Conservation (phyloP, 2,329 filamentous ascomycete genomes). For the Reticulascus tulasneorum region DNA sequence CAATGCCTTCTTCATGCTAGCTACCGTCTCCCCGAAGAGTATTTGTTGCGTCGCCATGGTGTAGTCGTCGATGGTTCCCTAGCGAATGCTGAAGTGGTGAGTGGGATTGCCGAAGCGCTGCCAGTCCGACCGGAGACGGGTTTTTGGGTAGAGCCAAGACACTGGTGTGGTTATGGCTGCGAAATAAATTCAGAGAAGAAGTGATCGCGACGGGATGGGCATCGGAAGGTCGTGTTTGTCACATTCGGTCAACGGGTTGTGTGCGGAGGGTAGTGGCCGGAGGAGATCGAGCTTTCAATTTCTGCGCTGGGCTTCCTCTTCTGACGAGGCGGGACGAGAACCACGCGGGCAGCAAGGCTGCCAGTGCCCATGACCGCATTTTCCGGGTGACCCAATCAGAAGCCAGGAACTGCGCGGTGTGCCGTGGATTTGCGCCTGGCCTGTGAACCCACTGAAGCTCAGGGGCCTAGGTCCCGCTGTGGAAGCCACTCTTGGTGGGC, state of each 20-base stretch:
- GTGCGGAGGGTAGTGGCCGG: conserved; percentile 7
- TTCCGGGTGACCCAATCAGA: conserved; percentile 6
- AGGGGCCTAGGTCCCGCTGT: conserved; percentile 9
- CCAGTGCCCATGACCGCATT: conserved; percentile 11
- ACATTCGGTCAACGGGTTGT: conserved; percentile 1
- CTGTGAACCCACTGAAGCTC: conserved; percentile 6
- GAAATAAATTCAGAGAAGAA: no score
- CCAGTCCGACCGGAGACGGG: conserved; percentile 1
- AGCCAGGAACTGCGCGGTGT: no score
- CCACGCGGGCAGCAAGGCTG: conserved; percentile 14
- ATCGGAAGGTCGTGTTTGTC: conserved; percentile 8
- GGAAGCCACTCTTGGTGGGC: no score
- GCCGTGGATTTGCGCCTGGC: no score
- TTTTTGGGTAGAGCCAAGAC: conserved; percentile 1
- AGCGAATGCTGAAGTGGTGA: conserved; percentile 5
- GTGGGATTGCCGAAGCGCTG: conserved; percentile 9
- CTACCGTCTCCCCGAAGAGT: conserved; percentile 62
- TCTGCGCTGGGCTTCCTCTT: conserved; percentile 14
- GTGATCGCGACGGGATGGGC: neutral
- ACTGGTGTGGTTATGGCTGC: neutral
- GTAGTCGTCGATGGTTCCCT: conserved; percentile 1
- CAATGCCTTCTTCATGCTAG: conserved; percentile 64
- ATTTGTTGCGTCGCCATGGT: conserved; percentile 52
- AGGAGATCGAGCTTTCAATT: conserved; percentile 13
- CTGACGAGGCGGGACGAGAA: conserved; percentile 15